Conservation (phyloP, 2,329 filamentous ascomycete genomes). For the Colletotrichum sp. region DNA sequence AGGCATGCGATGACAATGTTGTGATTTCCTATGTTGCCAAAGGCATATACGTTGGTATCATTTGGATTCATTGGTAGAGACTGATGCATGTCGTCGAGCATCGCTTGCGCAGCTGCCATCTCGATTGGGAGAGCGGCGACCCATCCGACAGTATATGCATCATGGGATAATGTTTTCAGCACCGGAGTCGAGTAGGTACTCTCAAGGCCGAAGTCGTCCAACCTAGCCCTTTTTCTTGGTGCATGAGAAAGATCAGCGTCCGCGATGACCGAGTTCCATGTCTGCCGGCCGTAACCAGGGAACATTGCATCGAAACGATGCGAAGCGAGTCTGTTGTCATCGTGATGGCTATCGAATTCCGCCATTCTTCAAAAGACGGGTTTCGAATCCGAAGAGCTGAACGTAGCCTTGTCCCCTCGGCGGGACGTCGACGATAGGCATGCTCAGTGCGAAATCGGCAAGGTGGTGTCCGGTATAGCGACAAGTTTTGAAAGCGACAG, state of each 20-base stretch:
- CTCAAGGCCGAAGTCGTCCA: no score
- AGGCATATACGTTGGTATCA: background rate
- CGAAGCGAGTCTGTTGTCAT: fast-evolving
- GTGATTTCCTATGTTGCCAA: background rate
- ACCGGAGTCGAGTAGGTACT: no score
- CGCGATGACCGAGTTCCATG: background rate
- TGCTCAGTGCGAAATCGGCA: background rate
- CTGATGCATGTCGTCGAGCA: slow-evolving; percentile 22
- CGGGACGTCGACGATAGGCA: background rate
- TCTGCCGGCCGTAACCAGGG: no score
- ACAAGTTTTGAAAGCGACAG: fast-evolving
- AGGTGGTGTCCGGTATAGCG: background rate
- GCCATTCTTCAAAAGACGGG: background rate
- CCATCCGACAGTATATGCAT: slow-evolving; percentile 24
- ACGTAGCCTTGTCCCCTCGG: background rate
- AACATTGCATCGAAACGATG: no score
- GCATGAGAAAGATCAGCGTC: background rate
- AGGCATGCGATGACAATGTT: slow-evolving; percentile 11
- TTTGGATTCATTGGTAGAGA: background rate
- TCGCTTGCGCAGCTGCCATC: slow-evolving; percentile 17
- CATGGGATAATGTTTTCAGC: background rate
- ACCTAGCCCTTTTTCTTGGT: background rate
- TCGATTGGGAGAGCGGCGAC: slow-evolving; percentile 24
- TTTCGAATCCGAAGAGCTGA: background rate
- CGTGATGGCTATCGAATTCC: background rate